Evolutionary conservation across 495 filamentous ascomycete genomes (phyloP).

Genomic region (Lepraria neglecta): DNA sequence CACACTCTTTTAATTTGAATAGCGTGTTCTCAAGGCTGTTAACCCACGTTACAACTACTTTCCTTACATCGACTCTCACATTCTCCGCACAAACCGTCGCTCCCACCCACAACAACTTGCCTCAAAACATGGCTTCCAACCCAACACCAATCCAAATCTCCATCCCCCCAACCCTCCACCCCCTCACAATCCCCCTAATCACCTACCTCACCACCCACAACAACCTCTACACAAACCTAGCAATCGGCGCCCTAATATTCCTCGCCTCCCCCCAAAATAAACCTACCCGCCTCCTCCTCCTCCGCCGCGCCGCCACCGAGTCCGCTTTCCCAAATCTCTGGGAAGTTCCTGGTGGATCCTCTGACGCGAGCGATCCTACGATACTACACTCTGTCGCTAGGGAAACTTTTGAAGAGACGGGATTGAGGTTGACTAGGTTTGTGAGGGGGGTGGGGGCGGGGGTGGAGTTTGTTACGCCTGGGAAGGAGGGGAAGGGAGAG

Average conservation of each 20-base stretch:
- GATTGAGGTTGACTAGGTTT: slow-evolving; percentile 43
- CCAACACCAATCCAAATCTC: slow-evolving; percentile 16
- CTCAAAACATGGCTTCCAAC: not conserved
- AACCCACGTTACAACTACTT: too few relatives aligned
- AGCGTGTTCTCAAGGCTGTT: too few relatives aligned
- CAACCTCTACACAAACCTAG: slow-evolving; percentile 30
- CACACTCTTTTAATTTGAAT: too few relatives aligned
- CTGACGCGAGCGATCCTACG: slow-evolving; percentile 43
- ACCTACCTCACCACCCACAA: slow-evolving; percentile 35
- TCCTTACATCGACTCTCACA: too few relatives aligned
- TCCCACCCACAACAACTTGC: not conserved
- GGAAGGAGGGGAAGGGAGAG: not conserved
- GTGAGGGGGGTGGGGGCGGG: slow-evolving; percentile 38
- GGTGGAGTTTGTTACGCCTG: slow-evolving; percentile 26
- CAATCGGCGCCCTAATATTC: slow-evolving; percentile 43
- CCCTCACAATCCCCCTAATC: slow-evolving; percentile 35
- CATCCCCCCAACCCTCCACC: slow-evolving; percentile 37
- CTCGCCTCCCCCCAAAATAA: slow-evolving; percentile 13
- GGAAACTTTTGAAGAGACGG: slow-evolving; percentile 56
- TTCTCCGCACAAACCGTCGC: too few relatives aligned
- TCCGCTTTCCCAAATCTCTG: slow-evolving; percentile 44
- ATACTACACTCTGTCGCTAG: slow-evolving; percentile 49
- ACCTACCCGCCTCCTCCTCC: slow-evolving; percentile 41
- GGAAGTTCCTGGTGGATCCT: slow-evolving; percentile 55
- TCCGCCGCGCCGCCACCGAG: slow-evolving; percentile 46